Evolutionary conservation across 2,329 filamentous ascomycete species (phyloP).

Genomic region (Fusarium metavorans): DNA sequence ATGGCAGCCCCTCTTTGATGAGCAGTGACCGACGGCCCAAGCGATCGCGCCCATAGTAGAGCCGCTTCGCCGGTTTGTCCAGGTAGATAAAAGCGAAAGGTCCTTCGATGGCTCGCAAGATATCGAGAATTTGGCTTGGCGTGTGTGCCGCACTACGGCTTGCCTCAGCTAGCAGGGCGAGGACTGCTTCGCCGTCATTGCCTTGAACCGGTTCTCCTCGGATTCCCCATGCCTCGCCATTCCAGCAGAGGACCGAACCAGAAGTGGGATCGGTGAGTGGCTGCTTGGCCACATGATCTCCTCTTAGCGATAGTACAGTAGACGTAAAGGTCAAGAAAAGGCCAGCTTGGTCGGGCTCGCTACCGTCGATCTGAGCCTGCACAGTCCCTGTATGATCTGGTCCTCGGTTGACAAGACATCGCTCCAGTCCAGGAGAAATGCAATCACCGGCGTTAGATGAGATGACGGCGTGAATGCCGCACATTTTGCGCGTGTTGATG

Average conservation of each 20-base stretch:
- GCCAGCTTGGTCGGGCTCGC: slow-evolving; percentile 30
- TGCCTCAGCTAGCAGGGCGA: slow-evolving; percentile 67
- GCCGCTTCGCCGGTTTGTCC: slow-evolving; percentile 68
- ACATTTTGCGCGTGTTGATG: slow-evolving; percentile 59
- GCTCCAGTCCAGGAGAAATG: slow-evolving; percentile 53
- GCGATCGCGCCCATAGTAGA: slow-evolving; percentile 90
- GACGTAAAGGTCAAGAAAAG: slow-evolving; percentile 76
- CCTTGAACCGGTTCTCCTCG: slow-evolving; percentile 67
- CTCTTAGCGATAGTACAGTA: slow-evolving; percentile 91
- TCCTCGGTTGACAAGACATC: slow-evolving; percentile 66
- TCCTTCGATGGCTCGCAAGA: slow-evolving; percentile 75
- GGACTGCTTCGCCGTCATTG: slow-evolving; percentile 83
- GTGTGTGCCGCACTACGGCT: slow-evolving; percentile 41
- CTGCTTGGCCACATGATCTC: slow-evolving; percentile 76
- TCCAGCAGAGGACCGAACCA: slow-evolving; percentile 88
- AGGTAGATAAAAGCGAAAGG: slow-evolving; percentile 93
- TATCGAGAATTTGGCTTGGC: slow-evolving; percentile 56
- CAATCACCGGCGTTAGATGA: slow-evolving; percentile 48
- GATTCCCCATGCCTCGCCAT: slow-evolving; percentile 93
- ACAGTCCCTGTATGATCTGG: slow-evolving; percentile 68
- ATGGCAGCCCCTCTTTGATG: slow-evolving; percentile 58
- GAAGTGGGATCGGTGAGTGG: slow-evolving; percentile 72
- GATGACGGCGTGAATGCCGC: slow-evolving; percentile 69
- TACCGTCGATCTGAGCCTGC: slow-evolving; percentile 44
- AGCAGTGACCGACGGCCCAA: slow-evolving; percentile 89